Base-by-base conservation (phyloP, 495 filamentous ascomycete species). In the Penicillium goetzii region DNA sequence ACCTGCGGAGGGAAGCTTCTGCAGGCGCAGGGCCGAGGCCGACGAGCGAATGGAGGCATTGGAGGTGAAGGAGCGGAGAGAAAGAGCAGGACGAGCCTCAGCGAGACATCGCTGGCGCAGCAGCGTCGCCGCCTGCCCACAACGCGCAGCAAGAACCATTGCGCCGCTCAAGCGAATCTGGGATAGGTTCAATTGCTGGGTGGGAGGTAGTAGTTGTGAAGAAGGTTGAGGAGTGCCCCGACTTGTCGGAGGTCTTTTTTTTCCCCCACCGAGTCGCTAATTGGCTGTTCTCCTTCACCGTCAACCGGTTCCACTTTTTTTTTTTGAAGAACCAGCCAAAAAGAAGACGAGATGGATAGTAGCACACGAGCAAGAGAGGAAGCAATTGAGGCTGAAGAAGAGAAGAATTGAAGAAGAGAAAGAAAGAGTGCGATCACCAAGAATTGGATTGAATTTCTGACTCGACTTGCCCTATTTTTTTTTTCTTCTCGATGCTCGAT, bases 101-200 rank as follows among this genome's bases (percentile, higher is more conserved):
- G 67, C 68, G 62, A 80, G 67, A 66, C 78, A 79, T 69, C 78
- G 78, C 69, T 79, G 79, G 70, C 78, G 78, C 71, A 81, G 67
- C 62, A 81, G 69, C 58, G 78, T 72, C 57, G 79, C 72, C 56
- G 79, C 79, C 72, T 81, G 80, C 69, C 78, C 80, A 72, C 78
- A 79, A 73, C 80, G 80, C 78, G 80, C 77, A 68, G 78, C 76
- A 72, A 81, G 76, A 80, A 77, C 80, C 80, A 82, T 82, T 72
- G 78, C 76, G 77, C 76, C 66, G 68, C 59, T 63, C 51, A 45
- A 68, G 56, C 54, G 56, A 56, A 36, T 53, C 15, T 47, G 32
- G 32, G 26, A 60, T 32, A 45, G 58, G 66, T 68, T 72, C 69
- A 72, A 72, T 73, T 64, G 71, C 66, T 61, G 64, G 62, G 38